phyloP scores from a whole-genome alignment of 192 early-diverging fungal genomes.

The Spizellomyces punctatus region DNA sequence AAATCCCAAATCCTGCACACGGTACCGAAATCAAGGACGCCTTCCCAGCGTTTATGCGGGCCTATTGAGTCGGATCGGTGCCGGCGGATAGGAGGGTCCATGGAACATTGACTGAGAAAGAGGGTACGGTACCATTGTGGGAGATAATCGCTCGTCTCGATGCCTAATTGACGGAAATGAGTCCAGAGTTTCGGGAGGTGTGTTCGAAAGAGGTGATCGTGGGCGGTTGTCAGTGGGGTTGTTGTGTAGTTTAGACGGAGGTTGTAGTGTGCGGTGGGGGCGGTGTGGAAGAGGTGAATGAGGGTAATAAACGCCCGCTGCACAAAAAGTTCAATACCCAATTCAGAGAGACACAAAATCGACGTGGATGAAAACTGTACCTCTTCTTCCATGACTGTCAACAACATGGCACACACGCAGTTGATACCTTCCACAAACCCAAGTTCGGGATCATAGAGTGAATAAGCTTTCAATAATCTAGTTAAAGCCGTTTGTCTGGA shows the following conservation, averaged over 20 bases:
- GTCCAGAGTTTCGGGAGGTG: constrained; percentile 2
- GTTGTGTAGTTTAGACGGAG: background rate
- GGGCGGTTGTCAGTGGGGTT: background rate
- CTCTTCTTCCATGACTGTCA: constrained; percentile 30
- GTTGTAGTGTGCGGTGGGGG: constrained; percentile 6
- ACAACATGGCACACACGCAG: constrained; percentile 14
- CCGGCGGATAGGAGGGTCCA: background rate
- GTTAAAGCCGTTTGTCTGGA: constrained; percentile 10
- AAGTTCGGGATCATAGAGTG: constrained; percentile 2
- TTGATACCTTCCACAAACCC: constrained; percentile 7
- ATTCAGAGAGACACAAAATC: too few relatives aligned
- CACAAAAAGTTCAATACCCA: too few relatives aligned
- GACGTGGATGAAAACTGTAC: background rate
- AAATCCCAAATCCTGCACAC: constrained; percentile 19
- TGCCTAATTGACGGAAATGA: background rate
- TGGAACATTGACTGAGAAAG: constrained; percentile 5
- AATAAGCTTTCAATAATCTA: constrained; percentile 12
- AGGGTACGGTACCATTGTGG: constrained; percentile 12
- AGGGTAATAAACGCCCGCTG: constrained; percentile 24
- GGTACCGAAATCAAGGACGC: constrained; percentile 16
- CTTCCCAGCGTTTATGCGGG: constrained; percentile 24
- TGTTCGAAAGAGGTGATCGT: background rate
- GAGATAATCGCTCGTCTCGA: background rate
- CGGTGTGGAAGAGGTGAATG: constrained; percentile 23
- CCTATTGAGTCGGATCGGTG: background rate